Evolutionary conservation across 2,329 filamentous ascomycete species (phyloP).

Genomic region (Periconia macrospinosa): DNA sequence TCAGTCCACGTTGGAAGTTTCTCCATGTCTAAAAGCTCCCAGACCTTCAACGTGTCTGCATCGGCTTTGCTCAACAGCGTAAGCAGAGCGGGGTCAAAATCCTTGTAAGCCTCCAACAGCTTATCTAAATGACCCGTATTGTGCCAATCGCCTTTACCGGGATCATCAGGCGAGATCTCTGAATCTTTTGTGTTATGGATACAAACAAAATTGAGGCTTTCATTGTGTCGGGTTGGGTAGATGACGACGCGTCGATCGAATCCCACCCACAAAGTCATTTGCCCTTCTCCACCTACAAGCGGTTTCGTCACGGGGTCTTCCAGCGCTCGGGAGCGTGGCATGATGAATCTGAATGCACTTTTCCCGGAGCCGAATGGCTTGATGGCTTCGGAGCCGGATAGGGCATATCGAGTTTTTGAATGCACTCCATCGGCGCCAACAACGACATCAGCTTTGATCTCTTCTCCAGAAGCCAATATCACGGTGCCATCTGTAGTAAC

Average conservation of each 20-base stretch:
- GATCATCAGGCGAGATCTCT: conserved; percentile 15
- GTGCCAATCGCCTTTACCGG: conserved; percentile 37
- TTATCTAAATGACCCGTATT: conserved; percentile 39
- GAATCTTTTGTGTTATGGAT: conserved; percentile 45
- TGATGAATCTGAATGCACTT: conserved; percentile 60
- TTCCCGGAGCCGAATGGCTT: conserved; percentile 54
- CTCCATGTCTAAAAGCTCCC: conserved; percentile 59
- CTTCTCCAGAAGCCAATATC: conserved; percentile 49
- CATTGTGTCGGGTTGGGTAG: conserved; percentile 52
- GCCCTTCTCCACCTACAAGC: conserved; percentile 42
- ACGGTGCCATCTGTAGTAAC: conserved; percentile 45
- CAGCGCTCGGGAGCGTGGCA: conserved; percentile 49
- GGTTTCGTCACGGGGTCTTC: conserved; percentile 45
- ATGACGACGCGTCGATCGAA: conserved; percentile 50
- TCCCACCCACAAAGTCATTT: conserved; percentile 49
- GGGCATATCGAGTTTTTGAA: conserved; percentile 32
- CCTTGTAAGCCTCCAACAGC: conserved; percentile 45
- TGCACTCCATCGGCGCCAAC: conserved; percentile 60
- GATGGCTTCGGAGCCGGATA: conserved; percentile 33
- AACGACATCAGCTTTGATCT: conserved; percentile 52
- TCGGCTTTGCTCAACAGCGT: conserved; percentile 45
- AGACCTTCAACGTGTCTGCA: conserved; percentile 40
- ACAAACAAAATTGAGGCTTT: conserved; percentile 50
- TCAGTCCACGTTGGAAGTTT: conserved; percentile 59
- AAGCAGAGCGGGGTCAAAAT: conserved; percentile 40